phyloP scores from a whole-genome alignment of 2,329 filamentous ascomycete genomes.

The Zasmidium angulare region DNA sequence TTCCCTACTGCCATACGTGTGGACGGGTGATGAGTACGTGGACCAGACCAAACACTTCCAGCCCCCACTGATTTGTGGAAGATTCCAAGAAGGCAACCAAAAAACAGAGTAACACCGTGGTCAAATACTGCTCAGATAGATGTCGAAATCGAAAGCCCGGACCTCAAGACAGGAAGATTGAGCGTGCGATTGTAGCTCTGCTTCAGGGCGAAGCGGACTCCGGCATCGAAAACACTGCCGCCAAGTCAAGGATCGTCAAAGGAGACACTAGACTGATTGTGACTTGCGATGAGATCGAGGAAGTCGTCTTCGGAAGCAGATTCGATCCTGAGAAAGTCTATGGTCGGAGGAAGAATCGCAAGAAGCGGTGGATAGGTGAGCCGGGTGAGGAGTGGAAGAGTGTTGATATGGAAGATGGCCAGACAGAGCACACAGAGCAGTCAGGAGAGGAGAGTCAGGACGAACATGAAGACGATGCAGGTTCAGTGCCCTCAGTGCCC shows the following conservation, averaged over 20 bases:
- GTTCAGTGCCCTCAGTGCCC: conserved; percentile 3
- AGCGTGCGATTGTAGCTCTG: conserved; percentile 48
- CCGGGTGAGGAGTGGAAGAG: conserved; percentile 42
- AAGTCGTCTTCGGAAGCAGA: conserved; percentile 48
- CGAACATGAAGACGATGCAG: conserved; percentile 20
- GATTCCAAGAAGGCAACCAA: conserved; percentile 23
- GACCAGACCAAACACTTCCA: background rate
- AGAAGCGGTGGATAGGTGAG: conserved; percentile 40
- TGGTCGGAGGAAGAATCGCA: conserved; percentile 49
- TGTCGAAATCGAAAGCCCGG: conserved; percentile 52
- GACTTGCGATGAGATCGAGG: conserved; percentile 52
- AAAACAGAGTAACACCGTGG: conserved; percentile 34
- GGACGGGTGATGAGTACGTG: conserved; percentile 54
- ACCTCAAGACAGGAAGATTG: conserved; percentile 51
- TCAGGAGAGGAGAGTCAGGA: conserved; percentile 3
- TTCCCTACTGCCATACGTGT: conserved; percentile 58
- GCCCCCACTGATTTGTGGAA: background rate
- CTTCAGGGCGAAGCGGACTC: conserved; percentile 37
- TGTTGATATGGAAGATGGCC: conserved; percentile 44
- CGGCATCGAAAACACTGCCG: conserved; percentile 35
- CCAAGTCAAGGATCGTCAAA: conserved; percentile 42
- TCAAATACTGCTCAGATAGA: conserved; percentile 59
- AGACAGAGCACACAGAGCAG: conserved; percentile 5
- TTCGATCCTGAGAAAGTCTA: conserved; percentile 48
- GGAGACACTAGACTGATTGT: conserved; percentile 54